Base-by-base conservation (phyloP, 2,329 filamentous ascomycete species). In the Cladosporium austrohemisphaericum region DNA sequence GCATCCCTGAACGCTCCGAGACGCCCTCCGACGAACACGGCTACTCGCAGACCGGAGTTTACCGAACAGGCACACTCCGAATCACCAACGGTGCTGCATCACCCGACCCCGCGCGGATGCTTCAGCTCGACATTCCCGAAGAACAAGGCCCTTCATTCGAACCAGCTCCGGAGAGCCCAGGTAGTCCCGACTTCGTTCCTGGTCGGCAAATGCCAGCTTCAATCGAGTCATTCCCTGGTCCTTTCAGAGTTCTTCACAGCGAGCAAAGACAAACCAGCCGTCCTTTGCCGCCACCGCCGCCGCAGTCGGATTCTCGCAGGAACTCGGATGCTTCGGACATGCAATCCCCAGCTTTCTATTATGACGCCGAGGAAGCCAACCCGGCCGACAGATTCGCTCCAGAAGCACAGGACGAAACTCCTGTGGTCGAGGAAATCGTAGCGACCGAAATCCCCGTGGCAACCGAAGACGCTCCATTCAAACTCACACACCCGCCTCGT, bases 31-130 rank as follows among this genome's bases (percentile, higher is more conserved):
- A 41, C 13, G 71, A 75, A 9, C 60, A 69, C 45, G 66, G 70
- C 8, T 70, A 70, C 52, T 62, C 65, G 4, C 69, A 72, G 38
- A 62, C 72, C 23, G 71, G 73, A 4, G 62, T 59, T 23, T 64
- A 71, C 46, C 61, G 67, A 49, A 63, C 69, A 5, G 74, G 74
- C 6, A 70, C 71, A 3, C 62, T 76, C 7, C 65, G 68, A 14
- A 67, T 76, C 14, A 75, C 71, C 5, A 76, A 76, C 50, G 74
- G 73, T 7, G 64, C 68, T 13, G 64, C 70, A 8, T 75, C 73
- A 3, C 73, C 74, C 11, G 69, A 69, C 38, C 65, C 69, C n/a
- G 33, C 13, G 4, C 32, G 18, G 5, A 47, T 47, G 44, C 33
- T 47, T 4, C 23, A 25, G 16, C 16, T 35, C 13, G 16, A 16